Evolutionary conservation across 768 basidiomycete species (phyloP), one percentile per base, ranked within the genome.

Genomic region (Suillus americanus): DNA sequence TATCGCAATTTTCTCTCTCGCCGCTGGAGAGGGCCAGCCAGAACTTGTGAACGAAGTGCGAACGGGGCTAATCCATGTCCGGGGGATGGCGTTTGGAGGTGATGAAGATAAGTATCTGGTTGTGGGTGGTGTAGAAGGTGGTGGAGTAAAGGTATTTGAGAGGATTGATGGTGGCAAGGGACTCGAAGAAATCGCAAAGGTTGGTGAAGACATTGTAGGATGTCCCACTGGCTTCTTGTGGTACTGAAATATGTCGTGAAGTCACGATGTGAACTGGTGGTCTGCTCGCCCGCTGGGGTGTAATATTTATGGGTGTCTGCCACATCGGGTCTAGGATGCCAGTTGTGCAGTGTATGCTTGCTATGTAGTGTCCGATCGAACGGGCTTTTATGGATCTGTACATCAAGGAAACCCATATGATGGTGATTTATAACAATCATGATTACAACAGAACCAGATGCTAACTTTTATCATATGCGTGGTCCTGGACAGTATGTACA

Each of bases 91-190:
- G 25, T 86, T 94, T 71, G 86, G 86, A 41, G 90, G 91, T 0
- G 77, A 76, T 2, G 82, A 90, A 43, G 81, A 85, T 50, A 81
- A 73, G 67, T 94, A 83, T 80, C 72, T 92, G 55, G 72, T 90
- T 55, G 84, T 85, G 8, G 92, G 89, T 14, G 91, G 91, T 10
- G 83, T 73, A 33, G 73, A 80, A 50, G 89, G 87, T 0, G 86
- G 85, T 1, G 91, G 91, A 0, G 83, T 91, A 41, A 91, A 89
- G 73, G 74, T 92, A 12, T 93, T 87, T 65, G 87, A 92, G 73
- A 78, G 90, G 41, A 75, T 85, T 9, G 81, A 88, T 25, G 85
- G 84, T 1, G 90, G 89, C 1, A 84, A 75, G 71, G 79, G 75
- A 28, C 73, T 91, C 71, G 82, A 78, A 70, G 77, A 84, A 63